Conservation (phyloP, 805 yeast genomes). For the Saccharomycopsis sp. region DNA sequence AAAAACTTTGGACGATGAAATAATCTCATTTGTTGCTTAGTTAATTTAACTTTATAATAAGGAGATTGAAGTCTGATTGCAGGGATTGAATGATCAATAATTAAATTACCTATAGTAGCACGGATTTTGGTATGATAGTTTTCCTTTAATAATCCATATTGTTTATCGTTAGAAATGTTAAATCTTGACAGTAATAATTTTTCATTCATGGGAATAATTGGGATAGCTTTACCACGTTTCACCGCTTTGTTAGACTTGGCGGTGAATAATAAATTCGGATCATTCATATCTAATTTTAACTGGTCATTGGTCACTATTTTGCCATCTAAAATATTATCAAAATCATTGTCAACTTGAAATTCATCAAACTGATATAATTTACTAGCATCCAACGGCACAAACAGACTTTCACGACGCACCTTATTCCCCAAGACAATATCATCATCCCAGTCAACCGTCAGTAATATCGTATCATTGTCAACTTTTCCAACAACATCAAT, state of each 20-base stretch:
- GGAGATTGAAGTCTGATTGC: slow-evolving; percentile 87
- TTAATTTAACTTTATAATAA: slow-evolving; percentile 71
- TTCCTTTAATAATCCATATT: slow-evolving; percentile 73
- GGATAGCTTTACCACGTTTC: slow-evolving; percentile 25
- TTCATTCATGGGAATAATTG: slow-evolving; percentile 47
- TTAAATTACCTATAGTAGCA: slow-evolving; percentile 83
- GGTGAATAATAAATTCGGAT: slow-evolving; percentile 67
- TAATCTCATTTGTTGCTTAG: slow-evolving; percentile 60
- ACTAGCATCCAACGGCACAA: slow-evolving; percentile 10
- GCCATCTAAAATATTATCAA: slow-evolving; percentile 73
- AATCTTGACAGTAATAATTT: slow-evolving; percentile 52
- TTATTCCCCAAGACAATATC: slow-evolving; percentile 49
- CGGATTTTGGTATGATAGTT: slow-evolving; percentile 89
- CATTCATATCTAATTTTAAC: slow-evolving; percentile 74
- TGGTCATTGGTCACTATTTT: slow-evolving; percentile 32
- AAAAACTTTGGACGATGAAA: slow-evolving; percentile 76
- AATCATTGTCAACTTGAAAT: slow-evolving; percentile 44
- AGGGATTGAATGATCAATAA: slow-evolving; percentile 86
- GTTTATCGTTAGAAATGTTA: slow-evolving; percentile 82
- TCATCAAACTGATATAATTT: slow-evolving; percentile 26
- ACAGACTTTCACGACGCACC: slow-evolving; percentile 1
- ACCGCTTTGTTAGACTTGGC: slow-evolving; percentile 21
- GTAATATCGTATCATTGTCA: slow-evolving; percentile 51
- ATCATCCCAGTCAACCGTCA: slow-evolving; percentile 77
- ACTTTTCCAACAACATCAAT: slow-evolving; percentile 25